phyloP scores from a whole-genome alignment of 2,329 filamentous ascomycete genomes.

The Fusarium agapanthi region DNA sequence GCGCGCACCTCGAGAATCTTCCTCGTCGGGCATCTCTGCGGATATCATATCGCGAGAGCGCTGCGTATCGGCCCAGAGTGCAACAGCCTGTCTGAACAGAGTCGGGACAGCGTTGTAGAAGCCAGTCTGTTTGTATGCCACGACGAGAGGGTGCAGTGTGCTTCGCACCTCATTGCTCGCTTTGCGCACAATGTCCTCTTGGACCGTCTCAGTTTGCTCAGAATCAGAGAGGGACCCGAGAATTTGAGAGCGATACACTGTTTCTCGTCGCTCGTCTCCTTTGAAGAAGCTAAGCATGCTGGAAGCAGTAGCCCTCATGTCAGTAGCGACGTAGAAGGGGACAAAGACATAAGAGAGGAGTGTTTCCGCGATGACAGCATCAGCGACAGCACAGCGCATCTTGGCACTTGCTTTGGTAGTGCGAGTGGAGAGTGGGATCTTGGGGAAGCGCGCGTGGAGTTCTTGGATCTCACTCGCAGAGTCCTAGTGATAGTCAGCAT shows the following conservation, averaged over 20 bases:
- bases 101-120: slow-evolving; percentile 37
- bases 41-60: slow-evolving; percentile 38
- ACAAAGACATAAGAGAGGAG: slow-evolving; percentile 41
- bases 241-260: slow-evolving; percentile 43
- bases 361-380: slow-evolving; percentile 38
- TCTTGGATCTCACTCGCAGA: slow-evolving; percentile 38
- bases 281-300: slow-evolving; percentile 38
- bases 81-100: slow-evolving; percentile 39
- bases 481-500: slow-evolving; percentile 5
- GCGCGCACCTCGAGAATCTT: slow-evolving; percentile 28
- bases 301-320: slow-evolving; percentile 21
- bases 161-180: slow-evolving; percentile 39
- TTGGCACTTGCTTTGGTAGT: slow-evolving; percentile 34
- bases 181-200: slow-evolving; percentile 40
- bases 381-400: slow-evolving; percentile 44
- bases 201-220: slow-evolving; percentile 27
- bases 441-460: slow-evolving; percentile 32
- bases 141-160: slow-evolving; percentile 33
- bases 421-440: slow-evolving; percentile 37
- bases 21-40: slow-evolving; percentile 35
- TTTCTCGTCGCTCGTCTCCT: slow-evolving; percentile 37
- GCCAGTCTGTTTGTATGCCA: slow-evolving; percentile 36
- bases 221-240: slow-evolving; percentile 33
- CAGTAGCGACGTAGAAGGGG: slow-evolving; percentile 41
- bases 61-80: slow-evolving; percentile 40